A percentile compares a stretch with the other conserved stretches of the same genome.
Conservation (phyloP, 805 yeast species). For the Candida boidinii region DNA sequence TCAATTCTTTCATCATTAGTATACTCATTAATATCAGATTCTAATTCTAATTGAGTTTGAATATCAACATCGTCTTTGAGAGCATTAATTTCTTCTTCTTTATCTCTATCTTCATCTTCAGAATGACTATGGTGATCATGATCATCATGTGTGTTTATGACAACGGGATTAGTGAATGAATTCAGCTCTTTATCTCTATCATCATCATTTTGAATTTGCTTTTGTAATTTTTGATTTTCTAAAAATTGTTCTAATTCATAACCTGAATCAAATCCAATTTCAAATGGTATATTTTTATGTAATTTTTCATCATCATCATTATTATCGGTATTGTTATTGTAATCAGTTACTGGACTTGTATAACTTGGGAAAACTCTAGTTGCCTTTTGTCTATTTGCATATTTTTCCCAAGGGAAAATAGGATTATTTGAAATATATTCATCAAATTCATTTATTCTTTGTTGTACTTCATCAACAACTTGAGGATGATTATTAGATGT, state of each 20-base stretch:
- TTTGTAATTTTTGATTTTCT: not conserved
- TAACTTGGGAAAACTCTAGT: constrained; percentile 14
- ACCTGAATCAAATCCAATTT: constrained; percentile 14
- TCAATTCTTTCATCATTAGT: too few relatives aligned
- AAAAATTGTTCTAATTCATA: constrained; percentile 10
- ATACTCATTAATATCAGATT: constrained; percentile 1
- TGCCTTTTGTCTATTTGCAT: constrained; percentile 2
- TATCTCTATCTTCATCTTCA: too few relatives aligned
- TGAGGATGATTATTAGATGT: constrained; percentile 1
- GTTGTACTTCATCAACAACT: constrained; percentile 1
- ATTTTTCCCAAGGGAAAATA: constrained; percentile 29
- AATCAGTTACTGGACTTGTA: not conserved
- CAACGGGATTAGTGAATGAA: too few relatives aligned
- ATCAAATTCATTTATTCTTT: constrained; percentile 5
- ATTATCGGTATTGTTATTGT: not conserved
- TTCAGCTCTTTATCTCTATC: too few relatives aligned
- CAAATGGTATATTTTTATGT: constrained; percentile 3
- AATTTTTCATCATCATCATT: not conserved
- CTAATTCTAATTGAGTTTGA: too few relatives aligned
- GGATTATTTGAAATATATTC: constrained; percentile 20
- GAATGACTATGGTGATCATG: too few relatives aligned
- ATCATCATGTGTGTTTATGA: too few relatives aligned
- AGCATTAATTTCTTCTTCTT: constrained; percentile 5
- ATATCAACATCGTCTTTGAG: not conserved
- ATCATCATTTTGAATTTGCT: not conserved